These are phyloP conservation scores for Suhomyces terraborum DNA, from an alignment of 1,139 yeast species.

Conservation along the genomic window DNA sequence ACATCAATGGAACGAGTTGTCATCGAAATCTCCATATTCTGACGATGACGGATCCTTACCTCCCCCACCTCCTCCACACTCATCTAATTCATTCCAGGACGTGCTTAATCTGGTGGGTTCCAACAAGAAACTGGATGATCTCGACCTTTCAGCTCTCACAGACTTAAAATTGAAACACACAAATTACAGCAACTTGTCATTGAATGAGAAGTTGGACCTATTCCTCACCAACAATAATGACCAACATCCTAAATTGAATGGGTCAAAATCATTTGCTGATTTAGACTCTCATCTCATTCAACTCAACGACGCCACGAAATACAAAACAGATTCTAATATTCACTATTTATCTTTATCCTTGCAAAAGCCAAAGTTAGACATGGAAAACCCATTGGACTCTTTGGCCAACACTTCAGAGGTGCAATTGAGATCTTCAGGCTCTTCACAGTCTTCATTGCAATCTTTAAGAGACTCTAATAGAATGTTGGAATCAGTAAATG, in stretches of 20 bases:
- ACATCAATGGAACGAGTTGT: conserved; percentile 31
- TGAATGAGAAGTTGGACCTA: conserved; percentile 43
- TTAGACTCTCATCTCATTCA: conserved; percentile 41
- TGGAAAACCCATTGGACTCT: conserved; percentile 41
- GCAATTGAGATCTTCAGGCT: conserved; percentile 39
- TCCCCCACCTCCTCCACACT: conserved; percentile 39
- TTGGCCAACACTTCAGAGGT: conserved; percentile 34
- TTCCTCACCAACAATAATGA: conserved; percentile 27
- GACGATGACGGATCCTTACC: conserved; percentile 32
- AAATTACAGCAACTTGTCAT: conserved; percentile 34
- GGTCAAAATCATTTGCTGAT: conserved; percentile 22
- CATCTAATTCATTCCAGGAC: conserved; percentile 19
- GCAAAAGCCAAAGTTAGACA: conserved; percentile 25
- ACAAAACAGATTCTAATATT: conserved; percentile 37
- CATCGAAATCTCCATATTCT: conserved; percentile 15
- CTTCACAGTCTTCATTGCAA: conserved; percentile 49
- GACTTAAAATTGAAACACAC: conserved; percentile 25
- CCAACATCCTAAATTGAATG: conserved; percentile 9
- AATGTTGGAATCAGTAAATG: conserved; percentile 31
- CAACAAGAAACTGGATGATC: conserved; percentile 16
- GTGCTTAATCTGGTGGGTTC: conserved; percentile 14
- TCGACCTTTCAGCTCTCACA: conserved; percentile 26
- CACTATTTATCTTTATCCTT: conserved; percentile 39
- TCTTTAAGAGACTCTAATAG: conserved; percentile 43
- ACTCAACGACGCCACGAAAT: conserved; percentile 31